Evolutionary conservation across 306 rosid species (phyloP).

Genomic region (Sechiopsis laciniata): DNA sequence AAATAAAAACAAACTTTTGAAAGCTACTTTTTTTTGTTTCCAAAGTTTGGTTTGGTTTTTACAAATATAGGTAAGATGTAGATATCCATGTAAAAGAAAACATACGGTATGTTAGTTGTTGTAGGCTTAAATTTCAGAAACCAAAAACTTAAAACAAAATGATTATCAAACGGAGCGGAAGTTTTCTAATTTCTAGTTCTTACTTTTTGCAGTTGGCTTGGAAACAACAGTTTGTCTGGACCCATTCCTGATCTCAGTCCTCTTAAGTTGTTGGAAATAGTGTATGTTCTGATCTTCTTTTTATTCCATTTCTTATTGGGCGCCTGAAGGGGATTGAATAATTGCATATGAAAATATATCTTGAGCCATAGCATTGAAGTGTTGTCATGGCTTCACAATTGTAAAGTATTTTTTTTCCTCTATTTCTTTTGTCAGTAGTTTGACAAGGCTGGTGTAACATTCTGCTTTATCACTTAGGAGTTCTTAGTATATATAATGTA

Average conservation of each 20-base stretch:
- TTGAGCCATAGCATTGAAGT: background rate
- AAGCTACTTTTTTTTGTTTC: no score
- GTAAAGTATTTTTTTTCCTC: background rate
- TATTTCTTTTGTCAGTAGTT: background rate
- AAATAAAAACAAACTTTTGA: no score
- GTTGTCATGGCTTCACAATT: constrained; percentile 8
- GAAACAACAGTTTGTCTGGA: constrained; percentile 73
- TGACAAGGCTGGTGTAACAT: constrained; percentile 10
- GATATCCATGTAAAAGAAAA: no score
- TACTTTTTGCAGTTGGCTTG: constrained; percentile 62
- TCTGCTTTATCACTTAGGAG: constrained; percentile 5
- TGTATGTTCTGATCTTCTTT: constrained; percentile 52
- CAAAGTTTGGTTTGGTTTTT: no score
- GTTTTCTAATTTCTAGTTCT: constrained; percentile 25
- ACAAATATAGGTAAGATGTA: no score
- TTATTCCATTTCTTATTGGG: constrained; percentile 13
- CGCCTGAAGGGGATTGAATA: constrained; percentile 10
- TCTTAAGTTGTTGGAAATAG: constrained; percentile 49
- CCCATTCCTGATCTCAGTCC: constrained; percentile 67
- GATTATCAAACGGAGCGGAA: background rate
- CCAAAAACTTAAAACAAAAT: no score
- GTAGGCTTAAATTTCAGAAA: no score
- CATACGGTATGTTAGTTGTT: no score
- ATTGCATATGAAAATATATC: constrained; percentile 5
- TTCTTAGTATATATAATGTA: background rate